These are phyloP conservation scores for Olyra latifolia DNA, from an alignment of 176 grass and related monocot genomes.

Conservation along the genomic window DNA sequence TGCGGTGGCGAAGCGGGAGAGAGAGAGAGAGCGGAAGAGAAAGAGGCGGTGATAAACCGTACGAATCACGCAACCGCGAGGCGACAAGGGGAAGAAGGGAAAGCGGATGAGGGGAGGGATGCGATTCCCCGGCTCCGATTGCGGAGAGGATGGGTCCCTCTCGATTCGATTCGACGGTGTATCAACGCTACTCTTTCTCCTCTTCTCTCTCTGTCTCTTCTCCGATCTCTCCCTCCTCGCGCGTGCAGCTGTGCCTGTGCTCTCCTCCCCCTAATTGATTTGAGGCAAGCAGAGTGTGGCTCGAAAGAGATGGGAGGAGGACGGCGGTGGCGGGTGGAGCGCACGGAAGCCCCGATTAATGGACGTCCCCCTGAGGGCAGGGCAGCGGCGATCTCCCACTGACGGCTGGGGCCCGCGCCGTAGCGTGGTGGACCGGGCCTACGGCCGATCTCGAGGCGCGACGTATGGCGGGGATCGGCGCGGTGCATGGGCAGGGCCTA, in stretches of 20 bases:
- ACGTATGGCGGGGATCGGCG: neutral
- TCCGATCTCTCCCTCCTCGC: neutral
- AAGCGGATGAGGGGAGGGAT: conserved; percentile 23
- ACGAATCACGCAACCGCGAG: conserved; percentile 80
- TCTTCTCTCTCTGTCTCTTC: conserved; percentile 50
- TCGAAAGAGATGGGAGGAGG: neutral
- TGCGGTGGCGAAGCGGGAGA: conserved; percentile 7
- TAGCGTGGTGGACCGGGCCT: conserved; percentile 2
- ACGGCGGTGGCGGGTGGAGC: neutral
- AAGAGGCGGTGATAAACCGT: conserved; percentile 92
- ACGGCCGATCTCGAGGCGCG: neutral
- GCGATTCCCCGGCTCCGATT: conserved; percentile 40
- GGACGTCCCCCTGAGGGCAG: neutral
- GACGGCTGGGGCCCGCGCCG: neutral
- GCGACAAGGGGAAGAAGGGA: neutral
- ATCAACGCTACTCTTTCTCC: conserved; percentile 95
- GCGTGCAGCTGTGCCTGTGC: neutral
- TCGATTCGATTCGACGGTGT: conserved; percentile 61
- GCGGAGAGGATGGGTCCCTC: neutral
- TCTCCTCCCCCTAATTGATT: neutral
- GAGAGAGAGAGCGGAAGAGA: conserved; percentile 69
- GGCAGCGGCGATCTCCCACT: neutral
- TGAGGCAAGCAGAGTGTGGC: neutral
- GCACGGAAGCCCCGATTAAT: conserved; percentile 7
- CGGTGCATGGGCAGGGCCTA: neutral